A percentile compares a stretch with the other conserved stretches of the same genome.
These are phyloP conservation scores for Tricladium varicosporioides DNA, from an alignment of 2,329 filamentous ascomycete species.

Conservation along the genomic window DNA sequence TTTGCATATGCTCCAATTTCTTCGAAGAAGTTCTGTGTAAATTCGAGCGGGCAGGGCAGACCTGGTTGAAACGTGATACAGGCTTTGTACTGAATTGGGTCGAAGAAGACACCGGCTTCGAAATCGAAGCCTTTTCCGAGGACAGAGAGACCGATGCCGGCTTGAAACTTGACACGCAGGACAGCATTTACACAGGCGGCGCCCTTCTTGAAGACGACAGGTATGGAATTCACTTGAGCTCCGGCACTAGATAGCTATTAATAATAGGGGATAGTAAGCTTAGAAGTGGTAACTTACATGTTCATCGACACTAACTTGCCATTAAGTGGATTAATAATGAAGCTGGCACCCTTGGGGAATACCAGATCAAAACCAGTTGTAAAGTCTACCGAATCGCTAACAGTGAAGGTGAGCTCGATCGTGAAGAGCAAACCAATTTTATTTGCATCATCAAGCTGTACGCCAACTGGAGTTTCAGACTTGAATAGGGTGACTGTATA, in stretches of 20 bases:
- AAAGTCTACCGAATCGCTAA: conserved; percentile 11
- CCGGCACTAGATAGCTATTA: not conserved
- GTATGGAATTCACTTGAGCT: conserved; percentile 7
- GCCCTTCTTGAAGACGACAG: conserved; percentile 10
- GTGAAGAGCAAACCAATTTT: conserved; percentile 12
- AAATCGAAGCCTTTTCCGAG: conserved; percentile 10
- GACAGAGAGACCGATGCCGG: conserved; percentile 3
- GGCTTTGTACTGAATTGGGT: conserved; percentile 16
- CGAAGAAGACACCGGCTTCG: conserved; percentile 16
- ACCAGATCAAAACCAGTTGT: conserved; percentile 13
- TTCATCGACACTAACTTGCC: conserved; percentile 11
- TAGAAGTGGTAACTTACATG: conserved; percentile 7
- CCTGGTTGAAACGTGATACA: conserved; percentile 9
- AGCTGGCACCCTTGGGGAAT: conserved; percentile 10
- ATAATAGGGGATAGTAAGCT: not conserved
- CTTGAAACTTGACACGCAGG: conserved; percentile 13
- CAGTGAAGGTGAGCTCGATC: conserved; percentile 6
- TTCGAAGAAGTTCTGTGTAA: conserved; percentile 12
- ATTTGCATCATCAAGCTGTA: conserved; percentile 3
- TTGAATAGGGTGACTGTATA: conserved; percentile 12
- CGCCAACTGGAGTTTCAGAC: conserved; percentile 6
- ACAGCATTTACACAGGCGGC: conserved; percentile 9
- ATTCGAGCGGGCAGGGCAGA: conserved; percentile 6
- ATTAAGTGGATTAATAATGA: conserved; percentile 11
- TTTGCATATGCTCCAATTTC: conserved; percentile 13